Evolutionary conservation across 2,329 filamentous ascomycete species (phyloP).

Genomic region (Phoma sp.): DNA sequence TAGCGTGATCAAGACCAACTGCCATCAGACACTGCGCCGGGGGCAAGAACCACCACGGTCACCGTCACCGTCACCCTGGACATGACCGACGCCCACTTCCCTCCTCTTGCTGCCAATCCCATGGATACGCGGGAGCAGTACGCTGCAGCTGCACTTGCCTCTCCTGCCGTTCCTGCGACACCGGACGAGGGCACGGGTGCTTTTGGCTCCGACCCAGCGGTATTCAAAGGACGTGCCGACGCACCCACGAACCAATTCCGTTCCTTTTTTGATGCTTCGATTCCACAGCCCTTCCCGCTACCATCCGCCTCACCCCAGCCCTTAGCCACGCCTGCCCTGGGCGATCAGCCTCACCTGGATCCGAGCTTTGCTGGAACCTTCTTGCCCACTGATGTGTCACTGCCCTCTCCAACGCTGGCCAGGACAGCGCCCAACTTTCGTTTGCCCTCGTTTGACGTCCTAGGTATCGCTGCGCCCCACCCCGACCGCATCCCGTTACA

Average conservation of each 20-base stretch:
- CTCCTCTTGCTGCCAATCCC: constrained; percentile 8
- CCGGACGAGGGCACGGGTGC: constrained; percentile 27
- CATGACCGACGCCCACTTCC: constrained; percentile 22
- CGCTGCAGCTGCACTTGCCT: constrained; percentile 19
- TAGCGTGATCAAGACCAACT: constrained; percentile 22
- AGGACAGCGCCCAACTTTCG: constrained; percentile 52
- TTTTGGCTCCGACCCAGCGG: constrained; percentile 21
- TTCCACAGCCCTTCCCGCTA: constrained; percentile 39
- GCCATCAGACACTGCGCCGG: constrained; percentile 17
- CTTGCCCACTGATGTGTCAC: constrained; percentile 39
- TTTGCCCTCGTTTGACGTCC: constrained; percentile 60
- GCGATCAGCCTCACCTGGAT: constrained; percentile 34
- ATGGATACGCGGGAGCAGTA: constrained; percentile 17
- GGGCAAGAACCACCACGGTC: constrained; percentile 7
- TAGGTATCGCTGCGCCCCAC: constrained; percentile 58
- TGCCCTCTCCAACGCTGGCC: constrained; percentile 38
- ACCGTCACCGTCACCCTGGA: constrained; percentile 10
- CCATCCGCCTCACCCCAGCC: constrained; percentile 31
- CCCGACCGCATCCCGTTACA: constrained; percentile 47
- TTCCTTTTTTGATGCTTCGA: constrained; percentile 37
- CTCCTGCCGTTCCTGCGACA: constrained; percentile 29
- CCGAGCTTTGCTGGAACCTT: constrained; percentile 33
- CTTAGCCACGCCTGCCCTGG: constrained; percentile 35
- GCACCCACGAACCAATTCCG: constrained; percentile 22
- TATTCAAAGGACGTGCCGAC: constrained; percentile 14